These are phyloP conservation scores for Paramecium sonneborni DNA, from an alignment of 73 alveolate species.

Conservation along the genomic window DNA sequence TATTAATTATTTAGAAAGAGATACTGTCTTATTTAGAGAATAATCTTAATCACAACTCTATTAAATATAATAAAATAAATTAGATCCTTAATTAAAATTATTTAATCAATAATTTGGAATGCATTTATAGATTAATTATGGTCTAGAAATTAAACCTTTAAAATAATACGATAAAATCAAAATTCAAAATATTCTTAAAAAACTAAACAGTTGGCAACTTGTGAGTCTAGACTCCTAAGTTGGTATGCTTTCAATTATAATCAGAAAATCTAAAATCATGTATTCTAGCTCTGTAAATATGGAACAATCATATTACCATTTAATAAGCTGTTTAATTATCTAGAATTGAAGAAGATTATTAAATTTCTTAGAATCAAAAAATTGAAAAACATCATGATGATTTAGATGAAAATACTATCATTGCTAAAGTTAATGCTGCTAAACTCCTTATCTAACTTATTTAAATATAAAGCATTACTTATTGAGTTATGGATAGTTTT, in stretches of 20 bases:
- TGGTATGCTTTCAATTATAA: background rate
- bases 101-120: background rate
- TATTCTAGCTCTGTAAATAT: background rate
- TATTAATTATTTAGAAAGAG: background rate
- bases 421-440: background rate
- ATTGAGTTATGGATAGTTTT: background rate
- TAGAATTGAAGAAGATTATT: constrained; percentile 53
- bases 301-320: background rate
- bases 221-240: background rate
- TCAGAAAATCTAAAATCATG: constrained; percentile 52
- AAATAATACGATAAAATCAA: background rate
- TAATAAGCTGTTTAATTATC: constrained; percentile 38
- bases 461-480: background rate
- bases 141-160: background rate
- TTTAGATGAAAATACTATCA: constrained; percentile 26
- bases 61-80: background rate
- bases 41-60: background rate
- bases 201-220: constrained; percentile 28
- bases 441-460: constrained; percentile 14
- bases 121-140: constrained; percentile 16
- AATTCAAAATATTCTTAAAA: background rate
- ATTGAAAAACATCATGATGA: constrained; percentile 53
- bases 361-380: constrained; percentile 19
- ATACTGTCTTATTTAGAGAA: constrained; percentile 56
- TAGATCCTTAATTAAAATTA: constrained; percentile 47